A percentile compares a stretch with the other conserved stretches of the same genome.
These are phyloP conservation scores for Centrapalus pauciflorus DNA, from an alignment of 129 eudicot genomes.

Conservation along the genomic window DNA sequence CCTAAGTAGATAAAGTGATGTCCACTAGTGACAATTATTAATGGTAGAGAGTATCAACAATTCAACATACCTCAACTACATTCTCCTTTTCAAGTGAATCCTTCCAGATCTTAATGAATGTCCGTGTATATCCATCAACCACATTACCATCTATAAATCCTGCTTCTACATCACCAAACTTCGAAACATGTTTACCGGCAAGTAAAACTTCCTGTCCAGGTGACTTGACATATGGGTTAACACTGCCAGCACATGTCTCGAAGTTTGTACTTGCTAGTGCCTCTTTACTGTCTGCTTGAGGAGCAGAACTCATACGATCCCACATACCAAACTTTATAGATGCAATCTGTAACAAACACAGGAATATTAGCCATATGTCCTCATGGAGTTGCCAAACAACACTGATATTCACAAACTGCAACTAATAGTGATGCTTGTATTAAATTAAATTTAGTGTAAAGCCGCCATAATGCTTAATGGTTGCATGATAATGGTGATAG, in stretches of 20 bases:
- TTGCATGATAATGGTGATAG: background rate
- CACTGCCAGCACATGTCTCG: constrained; percentile 24
- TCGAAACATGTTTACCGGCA: constrained; percentile 17
- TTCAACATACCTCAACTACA: constrained; percentile 53
- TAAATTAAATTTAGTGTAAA: background rate
- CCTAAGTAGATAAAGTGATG: background rate
- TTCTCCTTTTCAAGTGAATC: constrained; percentile 44
- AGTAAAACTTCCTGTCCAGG: constrained; percentile 19
- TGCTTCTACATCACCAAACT: background rate
- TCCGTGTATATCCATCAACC: constrained; percentile 30
- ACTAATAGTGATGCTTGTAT: background rate
- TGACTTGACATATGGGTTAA: constrained; percentile 44
- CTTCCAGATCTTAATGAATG: constrained; percentile 61
- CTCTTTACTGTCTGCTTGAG: constrained; percentile 29
- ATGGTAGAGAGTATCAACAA: background rate
- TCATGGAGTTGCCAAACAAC: background rate
- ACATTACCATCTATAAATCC: background rate
- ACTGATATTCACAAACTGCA: background rate
- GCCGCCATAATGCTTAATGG: background rate
- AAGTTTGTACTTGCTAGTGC: constrained; percentile 12
- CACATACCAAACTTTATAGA: constrained; percentile 76
- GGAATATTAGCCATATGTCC: background rate
- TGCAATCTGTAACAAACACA: constrained; percentile 46
- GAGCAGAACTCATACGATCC: constrained; percentile 56
- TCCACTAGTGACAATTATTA: background rate